Conservation (phyloP, 805 yeast genomes). For the Barnettozyma vustinii region DNA sequence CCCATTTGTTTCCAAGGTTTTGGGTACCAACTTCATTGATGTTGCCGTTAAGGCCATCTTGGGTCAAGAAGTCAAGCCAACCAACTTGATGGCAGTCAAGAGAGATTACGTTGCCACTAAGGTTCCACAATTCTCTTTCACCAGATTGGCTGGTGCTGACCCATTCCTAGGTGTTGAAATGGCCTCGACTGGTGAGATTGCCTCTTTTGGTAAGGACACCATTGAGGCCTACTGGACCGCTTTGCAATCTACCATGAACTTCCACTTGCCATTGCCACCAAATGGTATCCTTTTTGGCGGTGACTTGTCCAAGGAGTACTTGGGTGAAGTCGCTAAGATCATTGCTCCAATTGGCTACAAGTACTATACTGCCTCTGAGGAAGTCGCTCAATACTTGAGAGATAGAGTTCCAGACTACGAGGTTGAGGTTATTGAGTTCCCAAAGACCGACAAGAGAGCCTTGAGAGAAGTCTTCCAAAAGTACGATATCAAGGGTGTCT, state of each 20-base stretch:
- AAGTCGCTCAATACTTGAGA: conserved; percentile 65
- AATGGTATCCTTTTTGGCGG: conserved; percentile 92
- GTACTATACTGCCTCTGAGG: conserved; percentile 69
- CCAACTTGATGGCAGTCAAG: conserved; percentile 69
- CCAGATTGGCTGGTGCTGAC: conserved; percentile 98
- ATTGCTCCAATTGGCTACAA: conserved; percentile 75
- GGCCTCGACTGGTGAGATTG: conserved; percentile 99
- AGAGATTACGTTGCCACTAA: conserved; percentile 90
- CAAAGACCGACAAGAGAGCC: conserved; percentile 87
- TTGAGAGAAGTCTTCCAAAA: conserved; percentile 90
- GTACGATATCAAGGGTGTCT: conserved; percentile 78
- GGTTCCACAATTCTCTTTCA: conserved; percentile 98
- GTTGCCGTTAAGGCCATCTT: conserved; percentile 87
- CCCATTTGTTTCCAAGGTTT: conserved; percentile 97
- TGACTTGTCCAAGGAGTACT: conserved; percentile 64
- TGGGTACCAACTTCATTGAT: conserved; percentile 91
- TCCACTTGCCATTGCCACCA: conserved; percentile 89
- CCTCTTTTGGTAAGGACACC: conserved; percentile 85
- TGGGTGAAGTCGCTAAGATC: conserved; percentile 69
- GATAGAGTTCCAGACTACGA: conserved; percentile 34
- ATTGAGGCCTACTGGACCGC: conserved; percentile 97
- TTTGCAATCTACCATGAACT: conserved; percentile 94
- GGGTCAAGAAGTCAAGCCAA: conserved; percentile 62
- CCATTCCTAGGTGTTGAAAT: conserved; percentile 98
- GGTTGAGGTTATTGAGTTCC: conserved; percentile 74